Evolutionary conservation across 2,329 filamentous ascomycete species (phyloP).

Genomic region (Penicillium sp.): DNA sequence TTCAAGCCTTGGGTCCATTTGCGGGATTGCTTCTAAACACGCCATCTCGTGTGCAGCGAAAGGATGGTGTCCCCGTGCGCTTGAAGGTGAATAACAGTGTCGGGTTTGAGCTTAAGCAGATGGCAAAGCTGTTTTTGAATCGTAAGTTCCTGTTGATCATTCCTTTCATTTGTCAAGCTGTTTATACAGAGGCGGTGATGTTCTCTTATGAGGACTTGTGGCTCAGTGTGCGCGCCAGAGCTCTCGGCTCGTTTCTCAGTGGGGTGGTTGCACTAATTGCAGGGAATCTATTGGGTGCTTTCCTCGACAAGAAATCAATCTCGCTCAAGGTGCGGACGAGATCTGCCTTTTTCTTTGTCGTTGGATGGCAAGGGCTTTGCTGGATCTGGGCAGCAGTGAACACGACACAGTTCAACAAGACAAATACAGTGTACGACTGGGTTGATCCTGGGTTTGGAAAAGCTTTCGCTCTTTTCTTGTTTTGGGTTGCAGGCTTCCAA

Average conservation of each 20-base stretch:
- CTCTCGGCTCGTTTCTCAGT: conserved; percentile 69
- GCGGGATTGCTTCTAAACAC: conserved; percentile 62
- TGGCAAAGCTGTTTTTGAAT: conserved; percentile 59
- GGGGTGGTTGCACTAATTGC: conserved; percentile 65
- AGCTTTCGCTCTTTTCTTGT: conserved; percentile 66
- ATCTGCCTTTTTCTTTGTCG: conserved; percentile 53
- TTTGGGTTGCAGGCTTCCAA: conserved; percentile 68
- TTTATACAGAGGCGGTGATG: conserved; percentile 70
- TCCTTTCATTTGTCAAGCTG: conserved; percentile 68
- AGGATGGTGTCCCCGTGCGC: conserved; percentile 63
- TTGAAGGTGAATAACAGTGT: conserved; percentile 59
- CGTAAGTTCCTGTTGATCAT: conserved; percentile 65
- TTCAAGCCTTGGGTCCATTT: conserved; percentile 67
- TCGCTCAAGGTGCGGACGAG: conserved; percentile 57
- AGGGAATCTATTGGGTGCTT: conserved; percentile 67
- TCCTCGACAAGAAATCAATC: conserved; percentile 60
- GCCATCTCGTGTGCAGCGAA: conserved; percentile 63
- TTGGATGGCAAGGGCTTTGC: conserved; percentile 63
- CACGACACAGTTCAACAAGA: conserved; percentile 59
- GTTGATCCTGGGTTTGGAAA: conserved; percentile 61
- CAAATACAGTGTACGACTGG: conserved; percentile 67
- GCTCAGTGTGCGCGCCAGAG: conserved; percentile 69
- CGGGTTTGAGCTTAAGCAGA: conserved; percentile 61
- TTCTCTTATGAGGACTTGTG: conserved; percentile 68
- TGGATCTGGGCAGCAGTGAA: conserved; percentile 71